A percentile compares a stretch with the other conserved stretches of the same genome.
These are phyloP conservation scores for Chaetomium sp. DNA, from an alignment of 2,329 filamentous ascomycete species.

Conservation along the genomic window DNA sequence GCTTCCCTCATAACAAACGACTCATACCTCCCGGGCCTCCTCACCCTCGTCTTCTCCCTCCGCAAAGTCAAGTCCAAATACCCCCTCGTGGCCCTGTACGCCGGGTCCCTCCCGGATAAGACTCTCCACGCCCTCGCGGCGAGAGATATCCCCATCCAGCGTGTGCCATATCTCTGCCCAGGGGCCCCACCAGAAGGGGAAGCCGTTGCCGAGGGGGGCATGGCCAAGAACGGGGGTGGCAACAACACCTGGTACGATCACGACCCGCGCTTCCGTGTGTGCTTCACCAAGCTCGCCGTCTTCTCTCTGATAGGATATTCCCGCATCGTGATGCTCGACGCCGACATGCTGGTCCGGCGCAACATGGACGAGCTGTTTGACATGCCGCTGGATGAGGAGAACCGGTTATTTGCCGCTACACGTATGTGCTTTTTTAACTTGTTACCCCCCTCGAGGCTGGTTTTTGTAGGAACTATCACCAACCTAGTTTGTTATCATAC, in stretches of 20 bases:
- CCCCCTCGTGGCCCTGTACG: constrained; percentile 81
- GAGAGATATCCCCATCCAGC: constrained; percentile 69
- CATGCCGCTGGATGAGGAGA: constrained; percentile 62
- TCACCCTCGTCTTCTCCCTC: constrained; percentile 79
- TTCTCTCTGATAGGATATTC: constrained; percentile 78
- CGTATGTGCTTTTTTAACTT: not conserved
- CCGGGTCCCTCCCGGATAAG: constrained; percentile 66
- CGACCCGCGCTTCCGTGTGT: constrained; percentile 85
- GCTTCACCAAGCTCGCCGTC: constrained; percentile 83
- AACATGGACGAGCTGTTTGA: constrained; percentile 96
- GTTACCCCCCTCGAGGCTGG: too few relatives aligned
- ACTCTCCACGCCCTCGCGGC: constrained; percentile 67
- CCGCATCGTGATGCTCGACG: constrained; percentile 80
- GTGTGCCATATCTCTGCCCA: constrained; percentile 65
- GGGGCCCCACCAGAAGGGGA: constrained; percentile 57
- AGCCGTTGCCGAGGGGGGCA: constrained; percentile 43
- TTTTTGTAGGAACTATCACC: too few relatives aligned
- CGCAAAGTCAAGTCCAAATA: constrained; percentile 66
- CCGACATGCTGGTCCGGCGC: constrained; percentile 78
- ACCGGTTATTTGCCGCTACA: constrained; percentile 72
- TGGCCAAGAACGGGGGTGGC: not conserved
- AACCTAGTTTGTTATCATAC: too few relatives aligned
- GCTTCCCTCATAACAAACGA: constrained; percentile 85
- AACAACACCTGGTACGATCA: constrained; percentile 55
- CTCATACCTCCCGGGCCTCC: constrained; percentile 76